Evolutionary conservation across 768 basidiomycete species (phyloP).

Genomic region (Russula olivacea): DNA sequence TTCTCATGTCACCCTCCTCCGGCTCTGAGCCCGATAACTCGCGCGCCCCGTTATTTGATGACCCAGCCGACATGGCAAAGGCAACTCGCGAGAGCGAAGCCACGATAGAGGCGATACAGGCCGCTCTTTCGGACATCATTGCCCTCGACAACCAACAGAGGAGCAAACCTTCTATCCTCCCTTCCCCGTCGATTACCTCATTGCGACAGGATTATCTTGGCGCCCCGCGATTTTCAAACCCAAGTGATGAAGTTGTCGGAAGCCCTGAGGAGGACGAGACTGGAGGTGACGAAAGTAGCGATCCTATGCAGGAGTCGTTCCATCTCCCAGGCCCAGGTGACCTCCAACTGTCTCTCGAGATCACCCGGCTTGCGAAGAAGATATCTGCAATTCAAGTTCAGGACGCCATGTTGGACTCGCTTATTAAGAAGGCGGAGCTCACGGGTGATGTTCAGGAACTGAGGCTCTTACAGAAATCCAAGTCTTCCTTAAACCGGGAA

Average conservation of each 20-base stretch:
- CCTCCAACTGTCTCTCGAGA: slow-evolving; percentile 82
- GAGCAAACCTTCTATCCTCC: slow-evolving; percentile 18
- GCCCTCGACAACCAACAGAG: slow-evolving; percentile 61
- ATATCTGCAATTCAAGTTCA: slow-evolving; percentile 75
- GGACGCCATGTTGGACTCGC: slow-evolving; percentile 72
- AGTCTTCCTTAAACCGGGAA: slow-evolving; percentile 74
- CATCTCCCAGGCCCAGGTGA: slow-evolving; percentile 84
- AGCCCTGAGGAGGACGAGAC: slow-evolving; percentile 37
- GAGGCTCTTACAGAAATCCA: slow-evolving; percentile 73
- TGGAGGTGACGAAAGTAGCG: slow-evolving; percentile 39
- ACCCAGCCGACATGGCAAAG: slow-evolving; percentile 57
- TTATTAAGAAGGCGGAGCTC: slow-evolving; percentile 93
- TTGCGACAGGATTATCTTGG: slow-evolving; percentile 4
- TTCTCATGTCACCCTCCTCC: slow-evolving; percentile 69
- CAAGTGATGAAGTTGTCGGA: slow-evolving; percentile 37
- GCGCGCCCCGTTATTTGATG: slow-evolving; percentile 74
- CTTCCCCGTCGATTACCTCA: slow-evolving; percentile 7
- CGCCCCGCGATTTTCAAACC: background rate
- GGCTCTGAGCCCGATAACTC: slow-evolving; percentile 48
- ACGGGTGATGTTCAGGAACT: slow-evolving; percentile 88
- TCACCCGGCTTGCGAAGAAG: slow-evolving; percentile 68
- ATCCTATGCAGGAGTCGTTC: slow-evolving; percentile 46
- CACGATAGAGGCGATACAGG: slow-evolving; percentile 94
- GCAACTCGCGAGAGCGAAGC: slow-evolving; percentile 62
- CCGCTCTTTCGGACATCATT: slow-evolving; percentile 93